Conservation (phyloP, 129 eudicot species). For the Kitagawia praeruptora region DNA sequence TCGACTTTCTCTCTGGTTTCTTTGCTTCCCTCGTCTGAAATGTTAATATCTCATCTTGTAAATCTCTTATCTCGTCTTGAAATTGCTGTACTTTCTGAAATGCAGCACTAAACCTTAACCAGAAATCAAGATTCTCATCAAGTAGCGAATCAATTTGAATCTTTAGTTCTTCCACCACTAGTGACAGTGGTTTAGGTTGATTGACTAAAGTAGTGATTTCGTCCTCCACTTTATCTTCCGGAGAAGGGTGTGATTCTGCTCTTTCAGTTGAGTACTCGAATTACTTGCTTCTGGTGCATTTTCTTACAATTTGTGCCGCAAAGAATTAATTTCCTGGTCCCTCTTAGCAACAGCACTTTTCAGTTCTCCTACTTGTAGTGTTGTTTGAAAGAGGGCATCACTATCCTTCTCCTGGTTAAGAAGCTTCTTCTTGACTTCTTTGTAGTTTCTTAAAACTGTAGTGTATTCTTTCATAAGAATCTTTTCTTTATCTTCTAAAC, state of each 20-base stretch:
- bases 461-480: conserved; percentile 59
- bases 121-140: conserved; percentile 64
- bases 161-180: conserved; percentile 53
- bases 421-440: conserved; percentile 57
- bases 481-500: conserved; percentile 61
- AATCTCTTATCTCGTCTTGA: conserved; percentile 40
- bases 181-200: conserved; percentile 32
- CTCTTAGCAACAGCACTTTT: conserved; percentile 33
- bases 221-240: conserved; percentile 24
- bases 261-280: not conserved
- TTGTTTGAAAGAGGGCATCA: conserved; percentile 25
- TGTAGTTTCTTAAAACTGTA: conserved; percentile 55
- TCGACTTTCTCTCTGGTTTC: conserved; percentile 35
- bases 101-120: conserved; percentile 66
- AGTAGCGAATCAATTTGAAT: conserved; percentile 47
- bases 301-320: conserved; percentile 37
- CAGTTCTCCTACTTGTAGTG: conserved; percentile 36
- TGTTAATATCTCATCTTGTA: conserved; percentile 35
- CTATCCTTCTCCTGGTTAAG: conserved; percentile 43
- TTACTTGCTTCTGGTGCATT: conserved; percentile 14
- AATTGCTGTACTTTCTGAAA: conserved; percentile 60
- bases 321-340: conserved; percentile 47
- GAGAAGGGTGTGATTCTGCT: not conserved
- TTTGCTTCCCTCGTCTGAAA: conserved; percentile 25
- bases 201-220: conserved; percentile 22